Evolutionary conservation across 331 rosid species (phyloP).

Genomic region (Telfairia occidentalis): DNA sequence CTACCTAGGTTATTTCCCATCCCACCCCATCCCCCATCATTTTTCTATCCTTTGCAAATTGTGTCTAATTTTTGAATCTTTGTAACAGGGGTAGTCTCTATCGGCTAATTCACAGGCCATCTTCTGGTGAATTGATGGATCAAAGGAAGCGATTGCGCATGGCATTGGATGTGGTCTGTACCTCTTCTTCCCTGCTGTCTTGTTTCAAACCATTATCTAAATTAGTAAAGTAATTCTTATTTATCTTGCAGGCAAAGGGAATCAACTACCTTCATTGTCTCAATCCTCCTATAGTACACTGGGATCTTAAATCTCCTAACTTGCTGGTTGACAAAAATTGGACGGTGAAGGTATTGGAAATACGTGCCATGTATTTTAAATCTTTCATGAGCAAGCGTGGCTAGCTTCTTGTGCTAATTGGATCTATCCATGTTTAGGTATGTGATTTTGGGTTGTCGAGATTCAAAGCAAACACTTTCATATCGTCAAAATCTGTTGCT

Average conservation of each 20-base stretch:
- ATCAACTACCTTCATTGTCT: conserved; percentile 91
- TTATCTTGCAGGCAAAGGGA: conserved; percentile 76
- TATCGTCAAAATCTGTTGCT: conserved; percentile 87
- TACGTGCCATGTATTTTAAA: background rate
- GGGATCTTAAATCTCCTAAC: conserved; percentile 99
- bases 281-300: conserved; percentile 81
- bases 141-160: conserved; percentile 71
- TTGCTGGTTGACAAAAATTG: conserved; percentile 88
- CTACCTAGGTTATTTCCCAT: conserved; percentile 54
- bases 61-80: background rate
- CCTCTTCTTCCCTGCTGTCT: background rate
- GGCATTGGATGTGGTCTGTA: conserved; percentile 89
- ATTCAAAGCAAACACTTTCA: conserved; percentile 82
- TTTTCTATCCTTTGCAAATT: background rate
- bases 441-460: conserved; percentile 95
- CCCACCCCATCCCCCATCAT: background rate
- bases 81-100: conserved; percentile 70
- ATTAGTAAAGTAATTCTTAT: background rate
- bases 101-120: conserved; percentile 82
- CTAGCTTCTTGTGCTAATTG: conserved; percentile 10
- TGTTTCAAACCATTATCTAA: background rate
- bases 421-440: conserved; percentile 36
- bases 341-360: conserved; percentile 63
- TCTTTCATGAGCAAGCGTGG: background rate
- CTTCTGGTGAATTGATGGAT: conserved; percentile 68